Evolutionary conservation across 2,329 filamentous ascomycete genomes (phyloP).

Genomic region (Coniella lustricola): DNA sequence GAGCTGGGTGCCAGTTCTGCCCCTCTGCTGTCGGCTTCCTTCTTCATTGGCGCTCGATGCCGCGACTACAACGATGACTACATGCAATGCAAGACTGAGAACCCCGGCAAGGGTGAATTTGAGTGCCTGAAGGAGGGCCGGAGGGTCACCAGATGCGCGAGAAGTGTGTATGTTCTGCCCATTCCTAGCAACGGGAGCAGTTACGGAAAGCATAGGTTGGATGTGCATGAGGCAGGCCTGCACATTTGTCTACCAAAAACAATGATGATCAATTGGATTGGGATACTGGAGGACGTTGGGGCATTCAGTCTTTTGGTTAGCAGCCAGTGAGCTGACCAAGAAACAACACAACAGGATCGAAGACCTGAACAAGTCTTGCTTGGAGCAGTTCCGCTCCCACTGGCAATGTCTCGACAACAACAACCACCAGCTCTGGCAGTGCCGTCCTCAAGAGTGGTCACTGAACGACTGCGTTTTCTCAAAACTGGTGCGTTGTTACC

Average conservation of each 20-base stretch:
- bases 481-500: slow-evolving; percentile 74
- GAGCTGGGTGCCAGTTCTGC: slow-evolving; percentile 92
- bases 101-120: slow-evolving; percentile 81
- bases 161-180: slow-evolving; percentile 73
- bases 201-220: background rate
- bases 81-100: slow-evolving; percentile 99
- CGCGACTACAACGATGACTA: slow-evolving; percentile 96
- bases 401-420: slow-evolving; percentile 95
- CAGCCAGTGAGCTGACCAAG: background rate
- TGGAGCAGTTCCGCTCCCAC: slow-evolving; percentile 84
- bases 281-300: too few relatives aligned
- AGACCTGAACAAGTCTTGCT: slow-evolving; percentile 92
- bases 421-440: slow-evolving; percentile 97
- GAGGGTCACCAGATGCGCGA: slow-evolving; percentile 92
- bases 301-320: background rate
- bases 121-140: slow-evolving; percentile 95
- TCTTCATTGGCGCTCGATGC: slow-evolving; percentile 96
- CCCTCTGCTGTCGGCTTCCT: slow-evolving; percentile 83
- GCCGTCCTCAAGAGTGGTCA: slow-evolving; percentile 77
- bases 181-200: background rate
- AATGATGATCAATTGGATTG: too few relatives aligned
- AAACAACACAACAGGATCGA: slow-evolving; percentile 56
- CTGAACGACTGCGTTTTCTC: slow-evolving; percentile 95
- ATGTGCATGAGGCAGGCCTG: too few relatives aligned
- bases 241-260: too few relatives aligned